Evolutionary conservation across 2,329 filamentous ascomycete species (phyloP).

Genomic region (Alternaria gansuensis): DNA sequence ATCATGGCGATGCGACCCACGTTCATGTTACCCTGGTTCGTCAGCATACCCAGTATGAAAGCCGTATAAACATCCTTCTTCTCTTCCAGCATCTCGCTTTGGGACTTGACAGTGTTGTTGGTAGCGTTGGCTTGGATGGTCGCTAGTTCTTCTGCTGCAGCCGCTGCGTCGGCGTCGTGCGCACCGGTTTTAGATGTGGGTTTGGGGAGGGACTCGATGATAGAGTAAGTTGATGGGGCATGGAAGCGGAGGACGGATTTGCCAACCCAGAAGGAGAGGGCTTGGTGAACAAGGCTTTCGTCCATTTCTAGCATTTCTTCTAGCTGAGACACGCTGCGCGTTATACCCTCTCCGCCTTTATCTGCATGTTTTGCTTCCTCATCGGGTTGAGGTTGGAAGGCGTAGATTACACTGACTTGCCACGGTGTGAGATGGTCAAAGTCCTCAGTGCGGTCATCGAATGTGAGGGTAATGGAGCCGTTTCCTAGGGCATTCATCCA

Average conservation of each 20-base stretch:
- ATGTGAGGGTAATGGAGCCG: slow-evolving; percentile 80
- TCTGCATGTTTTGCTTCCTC: slow-evolving; percentile 35
- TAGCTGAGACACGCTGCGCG: slow-evolving; percentile 57
- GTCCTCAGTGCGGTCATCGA: slow-evolving; percentile 79
- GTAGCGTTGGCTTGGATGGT: slow-evolving; percentile 54
- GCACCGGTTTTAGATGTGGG: slow-evolving; percentile 29
- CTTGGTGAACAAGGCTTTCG: slow-evolving; percentile 72
- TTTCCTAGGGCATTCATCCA: slow-evolving; percentile 87
- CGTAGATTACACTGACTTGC: slow-evolving; percentile 87
- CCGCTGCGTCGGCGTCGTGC: slow-evolving; percentile 47
- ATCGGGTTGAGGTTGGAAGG: slow-evolving; percentile 69
- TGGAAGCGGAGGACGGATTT: slow-evolving; percentile 69
- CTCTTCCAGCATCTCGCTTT: slow-evolving; percentile 70
- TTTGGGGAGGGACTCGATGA: slow-evolving; percentile 66
- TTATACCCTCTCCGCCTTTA: slow-evolving; percentile 42
- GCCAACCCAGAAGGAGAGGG: slow-evolving; percentile 75
- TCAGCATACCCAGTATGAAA: slow-evolving; percentile 94
- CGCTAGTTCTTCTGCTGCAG: slow-evolving; percentile 49
- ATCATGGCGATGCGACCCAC: slow-evolving; percentile 87
- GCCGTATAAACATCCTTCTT: slow-evolving; percentile 82
- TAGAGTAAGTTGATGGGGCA: slow-evolving; percentile 64
- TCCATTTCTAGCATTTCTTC: slow-evolving; percentile 72
- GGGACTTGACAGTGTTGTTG: slow-evolving; percentile 60
- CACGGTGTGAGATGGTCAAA: slow-evolving; percentile 82
- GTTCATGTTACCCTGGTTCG: slow-evolving; percentile 87